Evolutionary conservation across 257 asterid genomes (phyloP).

Genomic region (Fraxinus quadrangulata): DNA sequence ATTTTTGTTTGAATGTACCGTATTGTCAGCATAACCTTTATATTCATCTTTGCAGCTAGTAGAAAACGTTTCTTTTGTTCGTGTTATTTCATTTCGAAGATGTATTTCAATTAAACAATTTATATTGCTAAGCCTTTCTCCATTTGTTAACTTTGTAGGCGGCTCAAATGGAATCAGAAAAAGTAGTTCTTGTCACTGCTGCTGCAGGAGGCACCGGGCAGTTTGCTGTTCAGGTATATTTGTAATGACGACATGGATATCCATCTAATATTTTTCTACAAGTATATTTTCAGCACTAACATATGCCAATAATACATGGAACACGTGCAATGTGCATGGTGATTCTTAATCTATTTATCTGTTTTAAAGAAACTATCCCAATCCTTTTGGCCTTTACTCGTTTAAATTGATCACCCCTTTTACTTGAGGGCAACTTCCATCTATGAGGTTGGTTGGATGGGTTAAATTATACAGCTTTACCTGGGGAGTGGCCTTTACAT

Average conservation of each 20-base stretch:
- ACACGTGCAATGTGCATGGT: background rate
- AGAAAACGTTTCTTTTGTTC: conserved; percentile 10
- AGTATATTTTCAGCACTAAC: conserved; percentile 13
- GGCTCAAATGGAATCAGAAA: conserved; percentile 83
- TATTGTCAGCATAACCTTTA: background rate
- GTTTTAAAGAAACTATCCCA: conserved; percentile 9
- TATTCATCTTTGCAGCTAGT: background rate
- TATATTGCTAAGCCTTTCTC: conserved; percentile 19
- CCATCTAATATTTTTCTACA: background rate
- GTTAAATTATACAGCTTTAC: background rate
- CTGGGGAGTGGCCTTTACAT: background rate
- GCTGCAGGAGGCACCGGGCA: conserved; percentile 99
- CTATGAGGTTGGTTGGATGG: background rate
- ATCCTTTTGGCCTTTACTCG: conserved; percentile 8
- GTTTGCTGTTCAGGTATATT: conserved; percentile 93
- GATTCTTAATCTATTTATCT: background rate
- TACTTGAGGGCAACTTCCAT: background rate
- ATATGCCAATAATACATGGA: background rate
- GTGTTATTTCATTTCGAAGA: conserved; percentile 5
- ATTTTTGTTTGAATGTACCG: background rate
- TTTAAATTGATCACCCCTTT: background rate
- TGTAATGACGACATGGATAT: conserved; percentile 18
- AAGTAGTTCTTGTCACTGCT: conserved; percentile 92
- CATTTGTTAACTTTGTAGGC: conserved; percentile 49
- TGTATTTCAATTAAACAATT: conserved; percentile 4